Evolutionary conservation across 257 asterid species (phyloP).

Genomic region (Gynochthodes officinalis): DNA sequence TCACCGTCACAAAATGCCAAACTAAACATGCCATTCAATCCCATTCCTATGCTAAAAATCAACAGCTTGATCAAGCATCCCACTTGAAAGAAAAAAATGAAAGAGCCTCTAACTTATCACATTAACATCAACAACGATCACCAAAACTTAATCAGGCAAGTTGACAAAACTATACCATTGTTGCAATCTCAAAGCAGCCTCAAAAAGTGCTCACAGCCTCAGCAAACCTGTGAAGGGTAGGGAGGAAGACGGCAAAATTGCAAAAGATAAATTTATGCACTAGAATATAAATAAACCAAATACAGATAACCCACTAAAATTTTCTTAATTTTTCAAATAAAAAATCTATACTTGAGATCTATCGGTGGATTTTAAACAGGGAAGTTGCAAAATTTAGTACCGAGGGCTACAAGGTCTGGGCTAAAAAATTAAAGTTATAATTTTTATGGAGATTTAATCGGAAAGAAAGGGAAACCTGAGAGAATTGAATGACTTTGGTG

Average conservation of each 20-base stretch:
- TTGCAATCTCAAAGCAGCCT: constrained; percentile 7
- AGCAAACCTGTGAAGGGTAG: not conserved
- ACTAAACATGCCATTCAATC: not conserved
- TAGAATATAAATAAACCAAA: constrained; percentile 6
- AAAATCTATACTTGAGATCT: constrained; percentile 2
- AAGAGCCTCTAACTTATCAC: too few species aligned
- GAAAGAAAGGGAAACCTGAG: not conserved
- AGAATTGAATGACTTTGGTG: constrained; percentile 4
- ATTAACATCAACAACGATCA: not conserved
- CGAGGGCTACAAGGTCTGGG: not conserved
- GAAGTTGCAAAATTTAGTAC: not conserved
- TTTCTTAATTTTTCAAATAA: too few species aligned
- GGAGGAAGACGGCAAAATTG: too few species aligned
- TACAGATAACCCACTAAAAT: not conserved
- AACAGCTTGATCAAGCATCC: not conserved
- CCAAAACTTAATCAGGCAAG: not conserved
- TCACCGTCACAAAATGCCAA: not conserved
- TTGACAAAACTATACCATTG: constrained; percentile 6
- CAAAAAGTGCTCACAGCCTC: constrained; percentile 3
- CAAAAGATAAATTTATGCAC: not conserved
- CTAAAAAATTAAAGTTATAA: not conserved
- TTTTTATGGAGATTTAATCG: not conserved
- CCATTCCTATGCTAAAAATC: not conserved
- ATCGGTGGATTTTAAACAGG: not conserved
- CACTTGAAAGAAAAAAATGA: too few species aligned